Conservation (phyloP, 495 filamentous ascomycete species). For the Glarea lozoyensis region DNA sequence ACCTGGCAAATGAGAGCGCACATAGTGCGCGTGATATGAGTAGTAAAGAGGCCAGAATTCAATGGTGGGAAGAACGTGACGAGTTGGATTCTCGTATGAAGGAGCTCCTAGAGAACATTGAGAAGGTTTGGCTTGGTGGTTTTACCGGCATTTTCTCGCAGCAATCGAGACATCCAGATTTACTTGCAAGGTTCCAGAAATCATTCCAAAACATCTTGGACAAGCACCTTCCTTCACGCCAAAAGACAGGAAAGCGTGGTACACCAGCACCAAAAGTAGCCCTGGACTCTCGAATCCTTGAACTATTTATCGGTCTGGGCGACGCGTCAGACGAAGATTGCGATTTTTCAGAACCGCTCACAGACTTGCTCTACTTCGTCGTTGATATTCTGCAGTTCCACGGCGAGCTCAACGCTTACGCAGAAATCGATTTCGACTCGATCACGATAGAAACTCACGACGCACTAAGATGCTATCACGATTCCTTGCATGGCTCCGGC, state of each 20-base stretch:
- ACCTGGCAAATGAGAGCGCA: conserved; percentile 67
- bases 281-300: conserved; percentile 69
- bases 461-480: conserved; percentile 70
- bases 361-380: conserved; percentile 89
- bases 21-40: conserved; percentile 59
- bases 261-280: conserved; percentile 40
- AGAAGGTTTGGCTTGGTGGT: conserved; percentile 89
- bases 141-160: conserved; percentile 87
- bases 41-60: conserved; percentile 52
- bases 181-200: conserved; percentile 63
- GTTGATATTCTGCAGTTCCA: conserved; percentile 95
- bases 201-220: conserved; percentile 76
- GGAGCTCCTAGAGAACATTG: conserved; percentile 74
- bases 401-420: conserved; percentile 92
- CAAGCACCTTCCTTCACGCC: conserved; percentile 84
- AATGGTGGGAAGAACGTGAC: conserved; percentile 86
- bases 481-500: conserved; percentile 29
- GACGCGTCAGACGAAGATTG: conserved; percentile 52
- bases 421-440: conserved; percentile 92
- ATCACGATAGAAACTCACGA: conserved; percentile 80
- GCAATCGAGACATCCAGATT: conserved; percentile 45
- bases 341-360: conserved; percentile 77
- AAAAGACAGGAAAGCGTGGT: conserved; percentile 40
- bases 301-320: conserved; percentile 80
- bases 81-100: conserved; percentile 66